Evolutionary conservation across 2,329 filamentous ascomycete genomes (phyloP), one percentile per base, ranked within the genome.

Genomic region (Aureobasidium musti): DNA sequence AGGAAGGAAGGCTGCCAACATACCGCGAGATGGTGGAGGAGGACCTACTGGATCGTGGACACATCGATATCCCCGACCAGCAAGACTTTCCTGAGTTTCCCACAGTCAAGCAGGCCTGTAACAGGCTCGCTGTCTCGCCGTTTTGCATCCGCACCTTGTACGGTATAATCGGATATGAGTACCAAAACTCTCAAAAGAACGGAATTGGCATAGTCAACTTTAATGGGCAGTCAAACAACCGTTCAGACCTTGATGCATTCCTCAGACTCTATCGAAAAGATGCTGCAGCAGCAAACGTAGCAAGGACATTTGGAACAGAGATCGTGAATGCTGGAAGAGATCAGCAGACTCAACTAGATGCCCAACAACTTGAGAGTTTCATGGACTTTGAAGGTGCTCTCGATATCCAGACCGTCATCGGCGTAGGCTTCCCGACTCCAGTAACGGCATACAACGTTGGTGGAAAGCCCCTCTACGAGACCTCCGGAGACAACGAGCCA

Each of bases 321-420:
- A 79, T 82, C 10, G 84, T 90, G 66, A 85, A 86, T 65, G 81
- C 82, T 19, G 87, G 86, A 0, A 71, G 81, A 4, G 81, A 70
- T 77, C 81, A 80, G 50, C 80, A 83, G 64, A 75, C 52, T 33
- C 69, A 74, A 69, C 23, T 60, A 26, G 63, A 66, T 39, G 49
- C 57, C 3, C 21, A 21, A 17, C n/a, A 30, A 35, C 8, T 50
- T 14, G 59, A 41, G 23, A 74, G 78, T 39, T 39, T 26, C n/a
- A 50, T 13, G 69, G 82, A 79, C 68, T 71, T 76, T 10, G 88
- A 90, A n/a, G 87, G 86, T 19, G 88, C 87, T 68, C 79, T 90
- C 17, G 87, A 90, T 72, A 79, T 86, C 3, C 84, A 90, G 71
- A 86, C 87, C 61, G 81, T 87, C 7, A 73, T 86, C 8, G 81